Conservation (phyloP, 495 filamentous ascomycete species). For the Trichocladium antarcticum region DNA sequence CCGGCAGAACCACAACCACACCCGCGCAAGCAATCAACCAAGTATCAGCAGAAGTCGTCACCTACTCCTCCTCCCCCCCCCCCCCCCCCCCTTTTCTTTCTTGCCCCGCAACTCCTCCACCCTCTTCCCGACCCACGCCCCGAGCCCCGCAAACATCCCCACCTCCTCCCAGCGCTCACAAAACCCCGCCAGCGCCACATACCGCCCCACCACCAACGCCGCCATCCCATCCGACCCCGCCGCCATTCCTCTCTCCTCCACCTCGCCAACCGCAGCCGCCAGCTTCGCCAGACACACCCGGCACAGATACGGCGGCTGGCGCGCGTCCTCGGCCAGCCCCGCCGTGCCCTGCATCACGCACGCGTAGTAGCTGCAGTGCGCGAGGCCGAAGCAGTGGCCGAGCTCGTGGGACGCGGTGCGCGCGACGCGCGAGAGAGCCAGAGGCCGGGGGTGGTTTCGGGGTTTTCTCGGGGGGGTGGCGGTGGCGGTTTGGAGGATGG, state of each 20-base stretch:
- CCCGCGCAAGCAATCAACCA: no score
- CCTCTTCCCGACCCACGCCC: constrained; percentile 29
- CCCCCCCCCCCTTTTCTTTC: no score
- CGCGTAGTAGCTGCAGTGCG: constrained; percentile 57
- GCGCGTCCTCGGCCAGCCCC: constrained; percentile 48
- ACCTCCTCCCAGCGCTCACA: constrained; percentile 32
- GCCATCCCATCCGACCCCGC: background rate
- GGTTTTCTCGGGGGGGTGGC: background rate
- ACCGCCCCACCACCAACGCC: constrained; percentile 28
- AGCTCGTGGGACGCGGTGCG: constrained; percentile 53
- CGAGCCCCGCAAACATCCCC: constrained; percentile 34
- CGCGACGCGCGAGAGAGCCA: constrained; percentile 49
- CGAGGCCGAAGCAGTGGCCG: constrained; percentile 55
- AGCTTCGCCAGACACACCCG: constrained; percentile 52
- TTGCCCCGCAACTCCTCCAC: constrained; percentile 6
- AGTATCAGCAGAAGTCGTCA: no score
- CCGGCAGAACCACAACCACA: no score
- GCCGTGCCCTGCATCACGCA: constrained; percentile 58
- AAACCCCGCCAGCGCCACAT: constrained; percentile 34
- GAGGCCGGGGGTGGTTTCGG: constrained; percentile 18
- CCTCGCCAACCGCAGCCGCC: constrained; percentile 20
- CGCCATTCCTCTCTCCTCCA: no score
- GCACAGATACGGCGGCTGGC: constrained; percentile 58
- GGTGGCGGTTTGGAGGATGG: constrained; percentile 9
- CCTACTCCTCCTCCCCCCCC: no score